Base-by-base conservation (phyloP, 768 basidiomycete genomes). In the Galerina marginata region DNA sequence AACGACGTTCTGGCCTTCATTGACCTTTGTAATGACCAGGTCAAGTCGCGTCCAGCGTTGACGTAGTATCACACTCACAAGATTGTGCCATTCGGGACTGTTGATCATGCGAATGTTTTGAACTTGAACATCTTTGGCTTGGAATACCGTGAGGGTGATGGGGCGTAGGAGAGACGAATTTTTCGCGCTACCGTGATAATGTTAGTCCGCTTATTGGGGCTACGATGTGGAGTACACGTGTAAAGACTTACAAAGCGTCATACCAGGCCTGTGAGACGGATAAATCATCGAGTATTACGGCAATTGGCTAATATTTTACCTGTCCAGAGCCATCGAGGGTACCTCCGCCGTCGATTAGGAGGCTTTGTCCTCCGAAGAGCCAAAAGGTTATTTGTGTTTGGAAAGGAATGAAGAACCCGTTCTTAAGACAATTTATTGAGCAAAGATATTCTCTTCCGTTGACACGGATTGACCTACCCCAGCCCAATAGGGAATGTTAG, bases 261-360 rank as follows among this genome's bases (percentile, higher is more conserved):
- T 82, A 86, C 85, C 85, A 86, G 4, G 77, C 72, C 83, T 85
- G 40, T 4, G 14, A 48, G n/a, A 59, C 15, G n/a, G 50, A 25
- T 25, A 29, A 51, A 11, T 5, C 11, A 33, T 20, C 4, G 37
- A 4, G 29, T 23, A n/a, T 20, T n/a, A 15, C 33, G 23, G 12
- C 20, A 38, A 9, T 33, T 33, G 15, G 42, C 39, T 25, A 37
- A 23, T 38, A n/a, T 10, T 49, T 54, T 61, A 83, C 83, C 73
- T 89, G 87, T 11, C 88, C 88, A 36, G 81, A 79, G 15, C 87
- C 88, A 66, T 88, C 86, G 14, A 90, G 75, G 3, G 85, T 86
- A 10, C 88, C 88, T 39, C 87, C 86, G 6, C 88, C 87, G 56
- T 82, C 80, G 23, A 85, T 65, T 9, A 72, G 36, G 42, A 84